Evolutionary conservation across 768 basidiomycete genomes (phyloP).

Genomic region (Hortiboletus flavorubellus): DNA sequence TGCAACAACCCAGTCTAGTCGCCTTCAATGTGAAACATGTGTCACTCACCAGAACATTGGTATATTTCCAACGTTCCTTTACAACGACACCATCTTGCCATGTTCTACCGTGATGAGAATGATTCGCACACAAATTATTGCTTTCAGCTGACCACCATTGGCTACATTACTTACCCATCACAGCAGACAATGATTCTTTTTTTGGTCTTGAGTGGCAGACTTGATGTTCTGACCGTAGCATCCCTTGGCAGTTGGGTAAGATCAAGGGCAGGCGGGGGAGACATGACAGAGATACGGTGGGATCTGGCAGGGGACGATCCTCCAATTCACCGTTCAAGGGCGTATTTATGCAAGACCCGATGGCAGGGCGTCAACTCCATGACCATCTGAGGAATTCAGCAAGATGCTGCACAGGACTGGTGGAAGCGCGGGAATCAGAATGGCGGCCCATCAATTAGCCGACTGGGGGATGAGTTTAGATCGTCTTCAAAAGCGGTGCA

Average conservation of each 20-base stretch:
- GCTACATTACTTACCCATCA: slow-evolving; percentile 53
- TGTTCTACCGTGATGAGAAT: slow-evolving; percentile 41
- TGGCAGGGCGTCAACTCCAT: background rate
- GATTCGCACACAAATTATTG: background rate
- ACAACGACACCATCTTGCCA: slow-evolving; percentile 65
- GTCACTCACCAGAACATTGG: slow-evolving; percentile 51
- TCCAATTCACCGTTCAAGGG: background rate
- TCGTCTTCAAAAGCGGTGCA: background rate
- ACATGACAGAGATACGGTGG: slow-evolving; percentile 12
- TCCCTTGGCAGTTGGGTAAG: background rate
- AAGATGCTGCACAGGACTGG: background rate
- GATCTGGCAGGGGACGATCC: background rate
- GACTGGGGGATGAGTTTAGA: background rate
- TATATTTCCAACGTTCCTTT: slow-evolving; percentile 44
- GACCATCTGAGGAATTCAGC: background rate
- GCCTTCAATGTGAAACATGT: background rate
- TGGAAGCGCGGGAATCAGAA: background rate
- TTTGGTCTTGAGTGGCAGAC: slow-evolving; percentile 23
- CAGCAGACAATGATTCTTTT: slow-evolving; percentile 73
- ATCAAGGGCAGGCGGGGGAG: slow-evolving; percentile 1
- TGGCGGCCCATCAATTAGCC: background rate
- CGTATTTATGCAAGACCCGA: slow-evolving; percentile 25
- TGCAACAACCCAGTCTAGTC: background rate
- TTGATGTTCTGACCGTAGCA: background rate
- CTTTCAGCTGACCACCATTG: background rate